Percentiles rank a stretch among this genome's conserved stretches.
Conservation (phyloP, 805 yeast species). For the Hanseniaspora guilliermondii region DNA sequence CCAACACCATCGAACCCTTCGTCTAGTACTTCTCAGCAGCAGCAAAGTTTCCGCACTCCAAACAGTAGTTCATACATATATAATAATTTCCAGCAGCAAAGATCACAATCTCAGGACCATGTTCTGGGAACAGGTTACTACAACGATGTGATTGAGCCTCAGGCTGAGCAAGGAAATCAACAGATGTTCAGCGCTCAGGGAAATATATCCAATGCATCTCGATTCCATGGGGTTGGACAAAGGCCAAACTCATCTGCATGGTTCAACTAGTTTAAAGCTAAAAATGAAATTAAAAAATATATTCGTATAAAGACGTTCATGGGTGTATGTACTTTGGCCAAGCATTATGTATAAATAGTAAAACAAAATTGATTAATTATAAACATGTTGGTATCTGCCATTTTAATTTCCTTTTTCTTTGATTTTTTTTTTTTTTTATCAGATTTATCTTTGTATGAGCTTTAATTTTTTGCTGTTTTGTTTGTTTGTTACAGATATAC, state of each 20-base stretch:
- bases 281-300: not conserved
- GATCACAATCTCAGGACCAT: not conserved
- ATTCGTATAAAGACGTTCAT: not conserved
- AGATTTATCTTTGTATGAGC: too few species aligned
- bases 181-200: not conserved
- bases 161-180: not conserved
- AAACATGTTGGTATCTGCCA: not conserved
- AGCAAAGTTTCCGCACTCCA: not conserved
- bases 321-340: too few species aligned
- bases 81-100: constrained; percentile 1
- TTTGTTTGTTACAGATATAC: constrained; percentile 30
- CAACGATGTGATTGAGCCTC: not conserved
- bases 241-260: constrained; percentile 6
- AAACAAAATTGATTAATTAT: too few species aligned
- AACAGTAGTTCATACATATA: not conserved
- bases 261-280: not conserved
- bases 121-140: not conserved
- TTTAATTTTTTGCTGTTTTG: not conserved
- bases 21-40: not conserved
- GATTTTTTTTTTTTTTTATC: not conserved
- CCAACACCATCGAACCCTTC: not conserved
- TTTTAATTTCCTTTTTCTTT: not conserved
- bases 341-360: not conserved
- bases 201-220: not conserved
- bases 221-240: not conserved